Conservation (phyloP, 202 grass and related monocot species). For the Dendrocalamus latiflorus region DNA sequence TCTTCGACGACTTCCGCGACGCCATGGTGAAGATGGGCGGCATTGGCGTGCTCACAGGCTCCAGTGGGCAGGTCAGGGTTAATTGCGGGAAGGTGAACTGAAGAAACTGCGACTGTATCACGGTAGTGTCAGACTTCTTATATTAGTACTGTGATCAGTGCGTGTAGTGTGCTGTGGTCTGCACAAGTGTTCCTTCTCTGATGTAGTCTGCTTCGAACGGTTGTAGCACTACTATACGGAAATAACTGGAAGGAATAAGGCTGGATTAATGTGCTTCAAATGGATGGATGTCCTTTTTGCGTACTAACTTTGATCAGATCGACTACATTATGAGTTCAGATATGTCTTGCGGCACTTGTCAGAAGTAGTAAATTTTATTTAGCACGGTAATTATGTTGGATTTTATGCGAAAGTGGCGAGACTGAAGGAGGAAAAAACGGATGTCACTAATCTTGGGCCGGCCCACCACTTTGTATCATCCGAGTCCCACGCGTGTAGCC, state of each 20-base stretch:
- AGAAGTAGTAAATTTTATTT: neutral
- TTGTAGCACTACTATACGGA: slow-evolving; percentile 27
- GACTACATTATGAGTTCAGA: neutral
- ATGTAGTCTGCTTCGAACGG: slow-evolving; percentile 47
- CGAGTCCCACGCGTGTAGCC: neutral
- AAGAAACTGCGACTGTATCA: neutral
- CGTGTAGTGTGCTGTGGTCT: neutral
- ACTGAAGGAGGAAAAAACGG: neutral
- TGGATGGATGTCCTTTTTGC: neutral
- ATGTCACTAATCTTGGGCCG: neutral
- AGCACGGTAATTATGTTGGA: neutral
- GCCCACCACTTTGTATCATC: neutral
- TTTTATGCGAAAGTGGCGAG: neutral
- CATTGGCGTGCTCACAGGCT: slow-evolving; percentile 56
- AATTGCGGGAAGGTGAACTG: slow-evolving; percentile 61
- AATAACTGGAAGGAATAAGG: slow-evolving; percentile 17
- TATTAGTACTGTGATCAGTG: neutral
- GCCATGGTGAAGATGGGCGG: slow-evolving; percentile 86
- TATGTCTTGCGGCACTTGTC: neutral
- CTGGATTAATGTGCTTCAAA: neutral
- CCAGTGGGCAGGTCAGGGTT: slow-evolving; percentile 50
- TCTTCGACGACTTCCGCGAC: slow-evolving; percentile 58
- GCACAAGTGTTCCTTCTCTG: neutral
- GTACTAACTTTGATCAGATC: neutral
- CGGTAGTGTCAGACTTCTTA: neutral